Percentiles rank a stretch among this genome's conserved stretches.
Conservation (phyloP, 2,329 filamentous ascomycete species). For the Fusarium liriodendri region DNA sequence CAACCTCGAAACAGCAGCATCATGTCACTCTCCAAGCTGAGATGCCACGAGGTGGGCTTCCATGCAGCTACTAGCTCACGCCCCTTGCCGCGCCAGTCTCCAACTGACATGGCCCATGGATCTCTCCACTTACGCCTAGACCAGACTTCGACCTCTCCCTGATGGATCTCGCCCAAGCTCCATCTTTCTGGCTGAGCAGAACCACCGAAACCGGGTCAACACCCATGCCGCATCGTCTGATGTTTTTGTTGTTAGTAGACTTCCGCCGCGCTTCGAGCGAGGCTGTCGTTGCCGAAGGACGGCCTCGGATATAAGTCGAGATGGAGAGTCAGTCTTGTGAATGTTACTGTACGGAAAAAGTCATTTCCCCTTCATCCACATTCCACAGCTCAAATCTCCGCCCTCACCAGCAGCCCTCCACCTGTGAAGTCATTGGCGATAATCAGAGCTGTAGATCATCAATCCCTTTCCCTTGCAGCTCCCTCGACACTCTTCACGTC, state of each 20-base stretch:
- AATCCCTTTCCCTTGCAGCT: constrained; percentile 32
- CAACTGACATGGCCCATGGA: constrained; percentile 19
- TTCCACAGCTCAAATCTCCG: neutral
- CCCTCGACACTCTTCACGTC: constrained; percentile 18
- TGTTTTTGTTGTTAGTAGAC: constrained; percentile 8
- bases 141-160: constrained; percentile 12
- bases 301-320: constrained; percentile 5
- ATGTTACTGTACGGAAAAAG: neutral
- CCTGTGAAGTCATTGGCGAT: constrained; percentile 31
- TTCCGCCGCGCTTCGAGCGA: neutral
- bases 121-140: constrained; percentile 38
- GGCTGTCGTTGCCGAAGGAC: constrained; percentile 13
- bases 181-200: constrained; percentile 3
- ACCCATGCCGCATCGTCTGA: constrained; percentile 30
- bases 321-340: neutral
- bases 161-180: constrained; percentile 13
- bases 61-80: constrained; percentile 38
- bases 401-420: constrained; percentile 15
- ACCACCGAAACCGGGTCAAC: constrained; percentile 31
- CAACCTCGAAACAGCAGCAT: neutral
- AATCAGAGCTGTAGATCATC: constrained; percentile 23
- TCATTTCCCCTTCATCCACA: neutral
- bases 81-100: constrained; percentile 40
- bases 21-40: constrained; percentile 23
- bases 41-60: constrained; percentile 41